phyloP scores from a whole-genome alignment of 1,284 basidiomycete genomes.

The Puccinia hordei region DNA sequence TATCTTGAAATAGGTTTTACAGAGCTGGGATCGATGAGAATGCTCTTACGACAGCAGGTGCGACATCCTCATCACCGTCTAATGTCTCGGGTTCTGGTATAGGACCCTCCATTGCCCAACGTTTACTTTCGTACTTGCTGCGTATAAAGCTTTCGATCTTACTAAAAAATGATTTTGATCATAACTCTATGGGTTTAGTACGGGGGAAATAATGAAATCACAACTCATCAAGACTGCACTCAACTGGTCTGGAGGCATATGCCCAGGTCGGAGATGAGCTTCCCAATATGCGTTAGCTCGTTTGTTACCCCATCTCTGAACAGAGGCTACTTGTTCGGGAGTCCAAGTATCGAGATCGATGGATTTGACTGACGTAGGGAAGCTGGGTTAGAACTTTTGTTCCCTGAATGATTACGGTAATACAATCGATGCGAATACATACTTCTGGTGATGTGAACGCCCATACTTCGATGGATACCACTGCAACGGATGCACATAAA shows the following conservation, averaged over 20 bases:
- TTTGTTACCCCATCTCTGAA: slow-evolving; percentile 92
- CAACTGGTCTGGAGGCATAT: slow-evolving; percentile 90
- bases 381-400: slow-evolving; percentile 29
- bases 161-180: slow-evolving; percentile 62
- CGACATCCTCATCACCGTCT: slow-evolving; percentile 63
- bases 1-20: slow-evolving; percentile 6
- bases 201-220: not conserved
- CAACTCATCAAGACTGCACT: slow-evolving; percentile 59
- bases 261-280: slow-evolving; percentile 87
- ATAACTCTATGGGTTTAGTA: not conserved
- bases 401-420: not conserved
- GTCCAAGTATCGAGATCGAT: slow-evolving; percentile 98
- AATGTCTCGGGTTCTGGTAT: slow-evolving; percentile 82
- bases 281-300: slow-evolving; percentile 96
- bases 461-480: slow-evolving; percentile 97
- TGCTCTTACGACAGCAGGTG: slow-evolving; percentile 20
- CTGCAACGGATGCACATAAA: slow-evolving; percentile 90
- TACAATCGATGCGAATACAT: slow-evolving; percentile 44
- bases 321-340: slow-evolving; percentile 92
- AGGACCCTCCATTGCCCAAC: slow-evolving; percentile 90
- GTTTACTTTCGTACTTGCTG: slow-evolving; percentile 88
- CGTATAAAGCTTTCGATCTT: slow-evolving; percentile 98
- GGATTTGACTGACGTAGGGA: slow-evolving; percentile 73
- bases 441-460: slow-evolving; percentile 88
- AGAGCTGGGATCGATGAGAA: slow-evolving; percentile 4